Evolutionary conservation across 495 filamentous ascomycete genomes (phyloP), one percentile per base, ranked within the genome.

Genomic region (Letharia lupina): DNA sequence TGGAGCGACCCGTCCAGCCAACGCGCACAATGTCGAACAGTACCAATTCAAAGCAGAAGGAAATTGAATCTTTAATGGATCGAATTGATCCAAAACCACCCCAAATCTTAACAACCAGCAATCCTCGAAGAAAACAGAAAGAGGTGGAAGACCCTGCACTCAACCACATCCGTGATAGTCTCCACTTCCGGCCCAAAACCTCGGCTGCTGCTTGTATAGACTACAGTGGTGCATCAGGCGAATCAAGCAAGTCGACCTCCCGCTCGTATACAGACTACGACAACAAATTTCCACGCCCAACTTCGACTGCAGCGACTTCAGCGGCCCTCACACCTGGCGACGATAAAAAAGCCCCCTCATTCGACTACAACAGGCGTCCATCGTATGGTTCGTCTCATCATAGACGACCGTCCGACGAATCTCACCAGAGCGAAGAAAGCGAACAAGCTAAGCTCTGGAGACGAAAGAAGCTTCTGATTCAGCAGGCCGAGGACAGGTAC

Each of bases 201-300:
- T 73, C 69, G 20, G 65, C 71, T 58, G 71, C 67, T 41, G 67
- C 65, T 12, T 67, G 65, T 60, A 63, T 69, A 20, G 71, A 73
- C 57, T 69, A 66, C 41, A 44, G 61, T 37, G 69, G 62, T 37
- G 67, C 65, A 35, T 69, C 69, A 28, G 60, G 58, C 15, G 61
- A 65, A 12, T 68, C 69, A 50, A 73, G 71, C 65, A 71, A 69
- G 12, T 73, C 71, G 35, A 73, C 62, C 45, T 68, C 71, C 31
- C 67, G 71, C 35, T 66, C 65, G 12, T 71, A 65, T 40, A 69
- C 71, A 13, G 70, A 66, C 50, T 73, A 71, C 48, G 67, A 71
- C 15, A 67, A 63, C 33, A 63, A 52, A 20, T 62, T 62, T 28
- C 54, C 54, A 37, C 71, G 69, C 33, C 64, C 64, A 4, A 67